Percentiles rank a stretch among this genome's conserved stretches.
These are phyloP conservation scores for Debaryomyces nepalensis DNA, from an alignment of 1,139 yeast genomes.

Conservation along the genomic window DNA sequence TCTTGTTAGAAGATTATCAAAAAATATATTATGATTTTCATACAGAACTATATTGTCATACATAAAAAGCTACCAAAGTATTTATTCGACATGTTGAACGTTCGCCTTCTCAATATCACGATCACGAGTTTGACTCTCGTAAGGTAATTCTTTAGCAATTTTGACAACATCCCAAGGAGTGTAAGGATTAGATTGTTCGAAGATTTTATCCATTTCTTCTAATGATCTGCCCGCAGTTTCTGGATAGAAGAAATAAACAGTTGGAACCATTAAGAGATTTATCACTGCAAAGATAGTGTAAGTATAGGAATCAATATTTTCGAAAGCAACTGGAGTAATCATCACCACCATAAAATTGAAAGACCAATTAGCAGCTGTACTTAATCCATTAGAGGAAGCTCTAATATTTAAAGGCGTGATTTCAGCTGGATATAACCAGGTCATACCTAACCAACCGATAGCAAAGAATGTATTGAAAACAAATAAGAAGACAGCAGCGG, in stretches of 20 bases:
- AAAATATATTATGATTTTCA: too few species aligned
- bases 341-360: conserved; percentile 48
- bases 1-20: too few species aligned
- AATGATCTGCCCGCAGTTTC: conserved; percentile 51
- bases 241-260: conserved; percentile 53
- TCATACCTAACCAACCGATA: conserved; percentile 55
- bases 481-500: conserved; percentile 43
- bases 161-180: conserved; percentile 46
- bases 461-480: conserved; percentile 53
- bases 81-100: neutral
- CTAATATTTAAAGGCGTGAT: conserved; percentile 60
- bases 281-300: conserved; percentile 45
- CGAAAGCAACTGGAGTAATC: conserved; percentile 49
- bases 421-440: conserved; percentile 63
- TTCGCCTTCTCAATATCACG: conserved; percentile 1
- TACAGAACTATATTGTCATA: too few species aligned
- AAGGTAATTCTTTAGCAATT: conserved; percentile 40
- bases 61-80: neutral
- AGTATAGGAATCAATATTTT: conserved; percentile 35
- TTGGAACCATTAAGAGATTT: conserved; percentile 54
- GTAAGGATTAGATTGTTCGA: conserved; percentile 39
- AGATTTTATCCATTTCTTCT: conserved; percentile 49
- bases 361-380: conserved; percentile 50
- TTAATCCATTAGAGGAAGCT: conserved; percentile 55
- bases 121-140: conserved; percentile 20